Evolutionary conservation across 2,329 filamentous ascomycete genomes (phyloP).

Genomic region (Exophiala xenobiotica): DNA sequence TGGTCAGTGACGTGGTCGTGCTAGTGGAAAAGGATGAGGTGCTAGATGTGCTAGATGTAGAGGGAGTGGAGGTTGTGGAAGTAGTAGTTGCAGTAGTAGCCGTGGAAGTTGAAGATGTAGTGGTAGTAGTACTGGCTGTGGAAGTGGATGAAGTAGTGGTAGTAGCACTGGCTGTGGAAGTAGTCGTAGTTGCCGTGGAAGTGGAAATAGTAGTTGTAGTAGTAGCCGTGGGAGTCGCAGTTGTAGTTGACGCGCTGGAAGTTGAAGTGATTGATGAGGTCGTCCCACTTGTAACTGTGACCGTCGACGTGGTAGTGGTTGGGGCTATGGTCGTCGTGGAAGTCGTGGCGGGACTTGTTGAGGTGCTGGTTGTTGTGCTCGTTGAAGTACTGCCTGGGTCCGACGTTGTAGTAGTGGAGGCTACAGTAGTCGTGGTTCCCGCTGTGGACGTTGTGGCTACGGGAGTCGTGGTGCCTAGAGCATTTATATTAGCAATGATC

Average conservation of each 20-base stretch:
- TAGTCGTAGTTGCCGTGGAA: too few species aligned
- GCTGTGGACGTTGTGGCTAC: neutral
- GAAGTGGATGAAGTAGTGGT: too few species aligned
- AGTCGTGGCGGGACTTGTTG: too few species aligned
- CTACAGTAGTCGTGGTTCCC: neutral
- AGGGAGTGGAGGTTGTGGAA: neutral
- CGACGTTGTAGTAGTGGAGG: neutral
- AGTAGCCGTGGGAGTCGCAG: neutral
- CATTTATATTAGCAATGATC: too few species aligned
- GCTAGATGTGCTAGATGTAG: neutral
- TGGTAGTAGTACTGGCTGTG: neutral
- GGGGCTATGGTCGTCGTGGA: too few species aligned
- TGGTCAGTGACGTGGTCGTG: neutral
- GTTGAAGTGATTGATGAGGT: neutral
- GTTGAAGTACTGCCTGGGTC: neutral
- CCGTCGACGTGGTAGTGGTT: neutral
- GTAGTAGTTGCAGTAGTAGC: neutral
- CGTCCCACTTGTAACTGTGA: too few species aligned
- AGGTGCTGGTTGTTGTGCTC: neutral
- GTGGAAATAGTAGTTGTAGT: neutral
- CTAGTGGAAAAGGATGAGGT: neutral
- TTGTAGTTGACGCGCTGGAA: neutral
- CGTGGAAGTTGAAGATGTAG: neutral
- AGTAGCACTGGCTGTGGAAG: too few species aligned
- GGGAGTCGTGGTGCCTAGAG: neutral